phyloP scores from a whole-genome alignment of 768 basidiomycete genomes.

The Gloeophyllum trabeum region DNA sequence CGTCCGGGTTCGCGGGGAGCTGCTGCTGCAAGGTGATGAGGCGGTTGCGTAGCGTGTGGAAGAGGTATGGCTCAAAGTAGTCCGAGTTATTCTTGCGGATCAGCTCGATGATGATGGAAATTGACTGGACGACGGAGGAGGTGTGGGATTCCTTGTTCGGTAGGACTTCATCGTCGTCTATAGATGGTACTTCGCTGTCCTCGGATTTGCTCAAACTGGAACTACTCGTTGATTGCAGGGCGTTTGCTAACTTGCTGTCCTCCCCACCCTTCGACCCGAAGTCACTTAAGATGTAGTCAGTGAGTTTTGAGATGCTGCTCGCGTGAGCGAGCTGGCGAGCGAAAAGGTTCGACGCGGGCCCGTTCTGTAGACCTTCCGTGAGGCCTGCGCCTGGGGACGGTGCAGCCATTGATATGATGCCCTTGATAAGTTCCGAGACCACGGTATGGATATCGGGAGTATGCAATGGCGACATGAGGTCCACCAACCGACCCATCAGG shows the following conservation, averaged over 20 bases:
- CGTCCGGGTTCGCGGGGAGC: conserved; percentile 35
- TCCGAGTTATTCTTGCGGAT: conserved; percentile 98
- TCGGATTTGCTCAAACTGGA: conserved; percentile 4
- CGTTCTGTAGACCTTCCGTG: conserved; percentile 56
- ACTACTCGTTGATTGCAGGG: conserved; percentile 4
- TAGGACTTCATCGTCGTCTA: conserved; percentile 15
- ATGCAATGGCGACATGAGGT: conserved; percentile 70
- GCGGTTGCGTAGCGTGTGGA: conserved; percentile 86
- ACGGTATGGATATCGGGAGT: conserved; percentile 72
- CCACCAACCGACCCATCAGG: conserved; percentile 72
- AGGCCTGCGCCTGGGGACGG: conserved; percentile 73
- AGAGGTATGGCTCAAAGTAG: conserved; percentile 95
- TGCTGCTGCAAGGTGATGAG: conserved; percentile 83
- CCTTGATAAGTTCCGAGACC: conserved; percentile 86
- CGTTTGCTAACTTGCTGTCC: conserved; percentile 10
- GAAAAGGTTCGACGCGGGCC: conserved; percentile 74
- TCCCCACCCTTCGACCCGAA: conserved; percentile 26
- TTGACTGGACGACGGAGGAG: conserved; percentile 79
- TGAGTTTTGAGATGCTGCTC: conserved; percentile 59
- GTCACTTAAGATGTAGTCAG: conserved; percentile 67
- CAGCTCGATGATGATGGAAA: conserved; percentile 84
- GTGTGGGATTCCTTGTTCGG: conserved; percentile 40
- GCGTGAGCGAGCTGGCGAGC: conserved; percentile 77
- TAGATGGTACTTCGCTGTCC: not conserved
- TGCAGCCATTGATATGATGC: conserved; percentile 89